Base-by-base conservation (phyloP, 2,329 filamentous ascomycete genomes). In the Fusarium sp. region DNA sequence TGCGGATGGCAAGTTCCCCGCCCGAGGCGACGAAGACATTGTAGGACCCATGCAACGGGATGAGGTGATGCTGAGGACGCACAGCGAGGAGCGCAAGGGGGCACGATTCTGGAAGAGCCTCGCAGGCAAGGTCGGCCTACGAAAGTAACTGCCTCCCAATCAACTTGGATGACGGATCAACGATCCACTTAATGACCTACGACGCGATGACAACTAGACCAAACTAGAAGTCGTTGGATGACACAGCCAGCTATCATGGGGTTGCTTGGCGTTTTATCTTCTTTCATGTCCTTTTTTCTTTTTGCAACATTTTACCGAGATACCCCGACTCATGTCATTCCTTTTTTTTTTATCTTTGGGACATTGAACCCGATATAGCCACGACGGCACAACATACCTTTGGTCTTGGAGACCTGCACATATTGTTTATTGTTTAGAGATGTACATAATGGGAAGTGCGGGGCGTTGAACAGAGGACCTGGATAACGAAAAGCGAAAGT, bases 1-100 rank as follows among this genome's bases (percentile, higher is more conserved):
- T 76, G 84, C 90, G 75, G 86, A 91, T 66, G 91, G 92, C 75
- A 97, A 97, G 79, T 97, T 97, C 74, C 94, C 94, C 26, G 89
- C 91, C 72, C 87, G 95, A 33, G 94, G 94, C 53, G 94, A 97
- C 74, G 91, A 94, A 73, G 94, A 97, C 78, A 97, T 97, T 76
- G 93, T 97, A 44, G 94, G 94, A 2, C 94, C 94, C 8, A 97
- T 97, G 94, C 88, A 89, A 72, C 86, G 86, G 13, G 85, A 87
- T 69, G 81, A 82, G 38, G 80, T 83, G 66, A 88, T 88, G 85
- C 77, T 79, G 31, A 80, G 83, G 46, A 78, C 80, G 15, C 77
- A 76, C 46, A 81, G 79, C 58, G 83, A 84, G 44, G 81, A 83
- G 67, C 80, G 80, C 67, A 82, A 80, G 66, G 74, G 79, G 18